Conservation (phyloP, 495 filamentous ascomycete genomes). For the Aspergillus hancockii region DNA sequence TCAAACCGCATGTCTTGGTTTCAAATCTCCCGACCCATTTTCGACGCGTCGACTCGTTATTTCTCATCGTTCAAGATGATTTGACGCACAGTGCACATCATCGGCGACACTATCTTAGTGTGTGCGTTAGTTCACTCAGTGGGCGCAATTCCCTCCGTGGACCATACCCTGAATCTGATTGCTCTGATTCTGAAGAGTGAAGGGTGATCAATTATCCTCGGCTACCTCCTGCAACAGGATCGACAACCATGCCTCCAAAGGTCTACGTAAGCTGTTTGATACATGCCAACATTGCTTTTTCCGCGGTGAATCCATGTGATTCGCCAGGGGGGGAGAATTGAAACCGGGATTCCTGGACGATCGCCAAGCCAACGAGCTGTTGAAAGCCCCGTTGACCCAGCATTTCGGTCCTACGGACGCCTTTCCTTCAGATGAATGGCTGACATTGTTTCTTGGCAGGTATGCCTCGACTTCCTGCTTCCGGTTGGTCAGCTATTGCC, state of each 20-base stretch:
- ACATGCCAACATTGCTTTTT: background rate
- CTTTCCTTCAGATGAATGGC: background rate
- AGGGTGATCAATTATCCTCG: background rate
- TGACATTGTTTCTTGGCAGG: background rate
- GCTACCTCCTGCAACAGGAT: background rate
- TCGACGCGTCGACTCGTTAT: background rate
- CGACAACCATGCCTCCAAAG: background rate
- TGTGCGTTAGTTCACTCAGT: constrained; percentile 5
- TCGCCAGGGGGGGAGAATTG: background rate
- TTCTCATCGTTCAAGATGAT: constrained; percentile 10
- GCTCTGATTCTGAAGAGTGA: background rate
- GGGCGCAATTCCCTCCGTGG: background rate
- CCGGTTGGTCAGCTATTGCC: background rate
- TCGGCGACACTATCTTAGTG: constrained; percentile 11
- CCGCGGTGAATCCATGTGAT: background rate
- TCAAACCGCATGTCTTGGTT: constrained; percentile 5
- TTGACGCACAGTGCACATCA: constrained; percentile 15
- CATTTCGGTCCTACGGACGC: background rate
- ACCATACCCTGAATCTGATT: constrained; percentile 2
- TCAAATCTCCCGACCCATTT: constrained; percentile 3
- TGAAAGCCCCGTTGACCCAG: background rate
- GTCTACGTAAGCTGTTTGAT: constrained; percentile 4
- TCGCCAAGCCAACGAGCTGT: background rate
- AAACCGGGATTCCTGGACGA: background rate
- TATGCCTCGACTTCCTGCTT: background rate